A percentile compares a stretch with the other conserved stretches of the same genome.
These are phyloP conservation scores for Phialophora verrucosa DNA, from an alignment of 2,329 filamentous ascomycete genomes.

Conservation along the genomic window DNA sequence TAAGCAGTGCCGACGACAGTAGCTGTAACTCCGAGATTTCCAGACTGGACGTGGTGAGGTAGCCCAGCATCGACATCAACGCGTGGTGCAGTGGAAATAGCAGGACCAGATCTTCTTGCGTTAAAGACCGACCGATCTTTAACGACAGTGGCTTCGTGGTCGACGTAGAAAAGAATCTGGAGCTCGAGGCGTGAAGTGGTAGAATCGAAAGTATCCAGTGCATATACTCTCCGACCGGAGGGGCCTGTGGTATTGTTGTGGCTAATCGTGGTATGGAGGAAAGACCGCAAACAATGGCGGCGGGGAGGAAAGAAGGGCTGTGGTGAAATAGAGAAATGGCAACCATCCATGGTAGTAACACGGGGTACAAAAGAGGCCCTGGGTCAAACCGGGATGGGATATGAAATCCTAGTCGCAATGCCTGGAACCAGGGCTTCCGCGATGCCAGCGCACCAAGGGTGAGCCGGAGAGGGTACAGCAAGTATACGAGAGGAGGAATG, in stretches of 20 bases:
- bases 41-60: constrained; percentile 86
- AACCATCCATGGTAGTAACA: constrained; percentile 75
- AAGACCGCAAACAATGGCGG: constrained; percentile 81
- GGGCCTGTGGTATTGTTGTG: constrained; percentile 65
- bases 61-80: constrained; percentile 73
- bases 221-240: constrained; percentile 63
- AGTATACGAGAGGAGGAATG: constrained; percentile 31
- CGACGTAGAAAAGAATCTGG: not conserved
- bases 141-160: constrained; percentile 23
- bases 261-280: constrained; percentile 75
- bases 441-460: constrained; percentile 20
- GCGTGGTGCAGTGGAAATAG: constrained; percentile 85
- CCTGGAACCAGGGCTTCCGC: constrained; percentile 25
- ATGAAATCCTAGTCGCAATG: constrained; percentile 50
- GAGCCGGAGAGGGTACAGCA: constrained; percentile 34
- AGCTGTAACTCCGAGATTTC: constrained; percentile 86
- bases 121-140: constrained; percentile 43
- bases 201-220: constrained; percentile 80
- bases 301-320: constrained; percentile 67
- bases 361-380: constrained; percentile 86
- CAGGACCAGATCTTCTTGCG: constrained; percentile 65
- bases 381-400: constrained; percentile 85
- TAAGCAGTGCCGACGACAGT: constrained; percentile 80
- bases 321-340: constrained; percentile 73
- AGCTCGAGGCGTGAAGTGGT: constrained; percentile 57